Base-by-base conservation (phyloP, 805 yeast species). In the Tetrapisispora taiwanensis region DNA sequence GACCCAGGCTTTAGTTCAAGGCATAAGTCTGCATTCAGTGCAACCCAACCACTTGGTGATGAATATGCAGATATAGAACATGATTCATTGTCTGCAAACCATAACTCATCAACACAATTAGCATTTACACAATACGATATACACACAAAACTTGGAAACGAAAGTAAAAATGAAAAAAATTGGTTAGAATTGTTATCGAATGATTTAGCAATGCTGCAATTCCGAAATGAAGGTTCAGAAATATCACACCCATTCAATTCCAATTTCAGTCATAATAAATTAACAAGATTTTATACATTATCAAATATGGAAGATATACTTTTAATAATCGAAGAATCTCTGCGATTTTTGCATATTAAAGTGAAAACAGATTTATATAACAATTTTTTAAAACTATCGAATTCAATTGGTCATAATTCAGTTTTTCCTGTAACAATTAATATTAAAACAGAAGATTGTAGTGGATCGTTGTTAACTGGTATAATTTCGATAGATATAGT, bases 391-490 rank as follows among this genome's bases (percentile, higher is more conserved):
- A 40, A 45, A 9, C 33, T 46, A 8, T 39, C 42, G 10, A 41
- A 40, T 22, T 17, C 43, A 10, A 32, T 47, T 10, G 47, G 46
- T 4, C 37, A 41, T 6, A 56, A 55, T 3, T 63, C 65, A 1
- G 47, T 59, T 4, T 63, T 67, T 24, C 71, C 74, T 1, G 59
- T 72, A 14, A 58, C 64, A 2, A 58, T 73, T 12, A 58, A 55
- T 26, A 46, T 71, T 4, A 66, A 60, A 22, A 68, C 73, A 0
- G 55, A 64, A 12, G 82, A 76, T 53, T 62, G 72, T 18, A 65
- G 71, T 26, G 72, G 70, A 38, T 60, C 67, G 48, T 67, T 62
- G 1, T 54, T 78, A 7, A 55, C 67, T 22, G 84, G 84, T 0
- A 59, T 62, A 19, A 69, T 78, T 39, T 66, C 64, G 24, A 67